These are phyloP conservation scores for Mikania micrantha DNA, from an alignment of 129 eudicot species.

Conservation along the genomic window DNA sequence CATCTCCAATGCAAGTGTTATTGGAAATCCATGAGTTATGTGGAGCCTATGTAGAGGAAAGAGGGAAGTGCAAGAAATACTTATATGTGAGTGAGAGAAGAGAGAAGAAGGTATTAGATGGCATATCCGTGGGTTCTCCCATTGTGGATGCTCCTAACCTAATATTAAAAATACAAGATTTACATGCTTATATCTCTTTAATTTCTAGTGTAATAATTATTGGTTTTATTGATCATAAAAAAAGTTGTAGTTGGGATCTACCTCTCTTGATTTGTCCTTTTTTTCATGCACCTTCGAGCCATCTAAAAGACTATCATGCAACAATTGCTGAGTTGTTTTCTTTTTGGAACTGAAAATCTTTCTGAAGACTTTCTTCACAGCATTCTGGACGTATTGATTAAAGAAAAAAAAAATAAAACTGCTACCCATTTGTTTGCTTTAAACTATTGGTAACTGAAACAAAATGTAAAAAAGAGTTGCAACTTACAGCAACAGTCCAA, in stretches of 20 bases:
- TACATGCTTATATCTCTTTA: neutral
- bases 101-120: no score
- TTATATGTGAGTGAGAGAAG: no score
- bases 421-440: neutral
- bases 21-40: no score
- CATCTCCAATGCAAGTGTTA: no score
- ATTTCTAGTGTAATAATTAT: neutral
- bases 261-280: slow-evolving; percentile 39
- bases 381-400: slow-evolving; percentile 24
- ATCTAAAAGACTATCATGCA: slow-evolving; percentile 7
- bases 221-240: neutral
- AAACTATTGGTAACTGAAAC: neutral
- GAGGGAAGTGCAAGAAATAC: no score
- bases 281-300: slow-evolving; percentile 30
- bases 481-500: slow-evolving; percentile 42
- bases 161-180: neutral
- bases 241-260: slow-evolving; percentile 22
- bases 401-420: neutral
- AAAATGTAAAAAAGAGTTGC: neutral
- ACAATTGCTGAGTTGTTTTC: slow-evolving; percentile 20
- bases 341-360: slow-evolving; percentile 20
- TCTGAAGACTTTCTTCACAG: slow-evolving; percentile 28
- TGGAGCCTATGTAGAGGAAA: no score
- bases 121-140: no score
- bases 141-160: no score